Percentiles rank a stretch among this genome's conserved stretches.
phyloP scores from a whole-genome alignment of 441 rosid species.

The Aleurites moluccanus region DNA sequence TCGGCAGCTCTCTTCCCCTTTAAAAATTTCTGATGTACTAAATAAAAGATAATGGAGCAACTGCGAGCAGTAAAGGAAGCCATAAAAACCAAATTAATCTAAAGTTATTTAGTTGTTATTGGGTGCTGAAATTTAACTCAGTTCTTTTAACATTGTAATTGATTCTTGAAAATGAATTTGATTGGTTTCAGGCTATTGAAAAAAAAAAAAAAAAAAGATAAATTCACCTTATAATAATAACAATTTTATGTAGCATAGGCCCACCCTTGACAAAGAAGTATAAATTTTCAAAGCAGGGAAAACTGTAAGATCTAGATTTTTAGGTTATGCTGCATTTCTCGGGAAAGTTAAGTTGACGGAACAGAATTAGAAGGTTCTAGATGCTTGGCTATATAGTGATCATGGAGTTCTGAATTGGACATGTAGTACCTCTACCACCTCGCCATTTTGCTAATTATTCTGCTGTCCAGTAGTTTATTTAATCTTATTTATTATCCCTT shows the following conservation, averaged over 20 bases:
- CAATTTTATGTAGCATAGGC: neutral
- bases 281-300: neutral
- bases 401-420: neutral
- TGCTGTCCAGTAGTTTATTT: slow-evolving; percentile 4
- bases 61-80: neutral
- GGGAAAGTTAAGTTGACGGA: neutral
- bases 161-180: neutral
- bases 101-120: neutral
- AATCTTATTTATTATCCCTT: neutral
- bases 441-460: neutral
- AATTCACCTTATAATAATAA: neutral
- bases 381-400: neutral
- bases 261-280: neutral
- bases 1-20: too few species aligned
- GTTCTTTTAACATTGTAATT: slow-evolving; percentile 8
- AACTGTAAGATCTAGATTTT: neutral
- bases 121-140: neutral
- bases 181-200: neutral
- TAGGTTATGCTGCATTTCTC: slow-evolving; percentile 11
- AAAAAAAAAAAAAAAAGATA: neutral
- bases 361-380: neutral
- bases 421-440: neutral
- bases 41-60: too few species aligned
- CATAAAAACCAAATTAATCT: neutral
- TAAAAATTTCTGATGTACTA: too few species aligned